Evolutionary conservation across 371 early-diverging fungal genomes (phyloP).

Genomic region (Nematocida parisii): DNA sequence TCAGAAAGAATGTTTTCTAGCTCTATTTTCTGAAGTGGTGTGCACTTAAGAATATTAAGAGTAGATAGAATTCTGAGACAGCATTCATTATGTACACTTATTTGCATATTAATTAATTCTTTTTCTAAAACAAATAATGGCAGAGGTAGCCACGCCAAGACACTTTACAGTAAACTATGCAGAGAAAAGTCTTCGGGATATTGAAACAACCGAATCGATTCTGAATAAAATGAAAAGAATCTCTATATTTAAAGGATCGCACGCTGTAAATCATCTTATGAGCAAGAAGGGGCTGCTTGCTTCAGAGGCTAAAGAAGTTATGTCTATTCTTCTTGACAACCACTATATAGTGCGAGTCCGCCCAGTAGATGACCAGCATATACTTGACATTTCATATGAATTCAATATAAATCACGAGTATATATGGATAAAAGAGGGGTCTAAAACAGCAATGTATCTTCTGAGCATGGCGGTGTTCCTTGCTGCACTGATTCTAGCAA

Average conservation of each 20-base stretch:
- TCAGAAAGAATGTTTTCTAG: slow-evolving; percentile 28
- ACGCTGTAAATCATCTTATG: slow-evolving; percentile 56
- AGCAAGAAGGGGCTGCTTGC: slow-evolving; percentile 16
- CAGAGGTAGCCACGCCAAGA: neutral
- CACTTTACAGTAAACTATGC: slow-evolving; percentile 25
- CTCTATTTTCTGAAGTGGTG: slow-evolving; percentile 8
- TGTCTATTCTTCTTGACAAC: slow-evolving; percentile 57
- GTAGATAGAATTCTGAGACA: slow-evolving; percentile 16
- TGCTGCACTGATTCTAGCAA: slow-evolving; percentile 79
- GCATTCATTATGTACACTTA: slow-evolving; percentile 16
- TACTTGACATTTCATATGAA: slow-evolving; percentile 57
- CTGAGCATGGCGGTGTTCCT: slow-evolving; percentile 76
- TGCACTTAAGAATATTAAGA: slow-evolving; percentile 7
- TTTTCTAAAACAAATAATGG: slow-evolving; percentile 44
- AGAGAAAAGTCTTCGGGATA: slow-evolving; percentile 45
- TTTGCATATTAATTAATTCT: slow-evolving; percentile 48
- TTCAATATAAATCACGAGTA: slow-evolving; percentile 70
- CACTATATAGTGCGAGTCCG: slow-evolving; percentile 60
- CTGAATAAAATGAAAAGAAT: slow-evolving; percentile 64
- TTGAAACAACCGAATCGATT: slow-evolving; percentile 59
- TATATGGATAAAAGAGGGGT: slow-evolving; percentile 88
- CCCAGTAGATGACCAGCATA: slow-evolving; percentile 34
- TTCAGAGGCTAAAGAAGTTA: slow-evolving; percentile 47
- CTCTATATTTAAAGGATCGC: slow-evolving; percentile 58
- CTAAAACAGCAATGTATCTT: slow-evolving; percentile 75